phyloP scores from a whole-genome alignment of 176 grass and related monocot species.

The Triticum urartu region DNA sequence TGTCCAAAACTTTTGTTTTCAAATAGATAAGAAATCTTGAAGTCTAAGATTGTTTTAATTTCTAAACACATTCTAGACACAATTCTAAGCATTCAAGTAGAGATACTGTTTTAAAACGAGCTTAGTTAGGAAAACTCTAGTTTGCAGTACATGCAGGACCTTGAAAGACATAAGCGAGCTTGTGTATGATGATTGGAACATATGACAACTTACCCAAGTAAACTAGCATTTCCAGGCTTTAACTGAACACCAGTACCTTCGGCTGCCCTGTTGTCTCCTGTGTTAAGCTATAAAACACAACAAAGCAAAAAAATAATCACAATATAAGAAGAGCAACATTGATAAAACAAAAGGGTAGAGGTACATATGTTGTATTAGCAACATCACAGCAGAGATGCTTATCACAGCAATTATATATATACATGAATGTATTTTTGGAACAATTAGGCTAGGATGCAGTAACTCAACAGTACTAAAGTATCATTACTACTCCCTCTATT shows the following conservation, averaged over 20 bases:
- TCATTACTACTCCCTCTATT: background rate
- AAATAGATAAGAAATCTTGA: background rate
- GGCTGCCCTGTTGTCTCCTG: slow-evolving; percentile 52
- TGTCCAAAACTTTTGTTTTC: background rate
- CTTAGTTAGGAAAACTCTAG: background rate
- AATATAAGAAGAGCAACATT: slow-evolving; percentile 10
- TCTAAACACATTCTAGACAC: background rate
- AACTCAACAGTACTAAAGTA: background rate
- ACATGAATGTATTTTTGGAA: background rate
- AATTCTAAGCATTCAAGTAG: background rate
- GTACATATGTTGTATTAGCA: slow-evolving; percentile 17
- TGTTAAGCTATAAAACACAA: slow-evolving; percentile 55
- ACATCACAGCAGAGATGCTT: background rate
- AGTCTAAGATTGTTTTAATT: background rate
- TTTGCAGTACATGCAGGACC: background rate
- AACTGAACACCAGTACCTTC: slow-evolving; percentile 56
- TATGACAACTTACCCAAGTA: slow-evolving; percentile 70
- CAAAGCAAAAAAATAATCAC: background rate
- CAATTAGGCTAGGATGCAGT: background rate
- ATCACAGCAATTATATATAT: background rate
- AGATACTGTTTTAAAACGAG: background rate
- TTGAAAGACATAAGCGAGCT: background rate
- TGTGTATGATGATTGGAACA: background rate
- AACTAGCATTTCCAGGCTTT: slow-evolving; percentile 66
- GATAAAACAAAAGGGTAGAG: slow-evolving; percentile 4